Conservation (phyloP, 371 early-diverging fungal species). For the Phascolomyces articulosus region DNA sequence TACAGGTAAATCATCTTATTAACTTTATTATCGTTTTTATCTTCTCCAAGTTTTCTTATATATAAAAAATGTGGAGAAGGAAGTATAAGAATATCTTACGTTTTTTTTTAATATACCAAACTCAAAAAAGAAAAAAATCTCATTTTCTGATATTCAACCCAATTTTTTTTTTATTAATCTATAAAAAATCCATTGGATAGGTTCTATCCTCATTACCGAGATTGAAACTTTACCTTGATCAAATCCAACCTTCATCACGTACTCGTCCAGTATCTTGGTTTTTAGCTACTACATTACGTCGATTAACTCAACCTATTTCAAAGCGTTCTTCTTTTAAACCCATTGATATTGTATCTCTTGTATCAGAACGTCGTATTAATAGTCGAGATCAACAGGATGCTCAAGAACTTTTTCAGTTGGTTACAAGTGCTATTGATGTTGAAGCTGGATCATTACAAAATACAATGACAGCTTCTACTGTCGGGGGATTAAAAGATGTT, state of each 20-base stretch:
- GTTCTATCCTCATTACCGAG: constrained; percentile 51
- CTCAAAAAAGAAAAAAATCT: no score
- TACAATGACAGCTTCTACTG: not conserved
- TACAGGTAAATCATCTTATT: constrained; percentile 65
- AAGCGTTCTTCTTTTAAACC: constrained; percentile 35
- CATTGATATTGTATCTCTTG: constrained; percentile 28
- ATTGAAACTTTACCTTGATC: constrained; percentile 36
- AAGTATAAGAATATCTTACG: no score
- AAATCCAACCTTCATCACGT: constrained; percentile 7
- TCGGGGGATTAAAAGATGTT: constrained; percentile 1
- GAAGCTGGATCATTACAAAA: not conserved
- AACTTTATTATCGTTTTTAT: not conserved
- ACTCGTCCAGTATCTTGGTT: constrained; percentile 33
- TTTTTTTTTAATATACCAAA: no score
- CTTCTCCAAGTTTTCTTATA: not conserved
- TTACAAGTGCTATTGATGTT: constrained; percentile 77
- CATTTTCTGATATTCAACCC: no score
- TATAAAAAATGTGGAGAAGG: no score
- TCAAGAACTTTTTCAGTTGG: constrained; percentile 87
- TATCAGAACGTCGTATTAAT: constrained; percentile 44
- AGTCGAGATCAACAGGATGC: constrained; percentile 89
- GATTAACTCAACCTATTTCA: constrained; percentile 27
- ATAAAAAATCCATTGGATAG: no score
- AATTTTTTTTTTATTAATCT: no score
- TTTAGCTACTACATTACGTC: constrained; percentile 34